These are phyloP conservation scores for Narthecium ossifragum DNA, from an alignment of 106 monocot species.

Conservation along the genomic window DNA sequence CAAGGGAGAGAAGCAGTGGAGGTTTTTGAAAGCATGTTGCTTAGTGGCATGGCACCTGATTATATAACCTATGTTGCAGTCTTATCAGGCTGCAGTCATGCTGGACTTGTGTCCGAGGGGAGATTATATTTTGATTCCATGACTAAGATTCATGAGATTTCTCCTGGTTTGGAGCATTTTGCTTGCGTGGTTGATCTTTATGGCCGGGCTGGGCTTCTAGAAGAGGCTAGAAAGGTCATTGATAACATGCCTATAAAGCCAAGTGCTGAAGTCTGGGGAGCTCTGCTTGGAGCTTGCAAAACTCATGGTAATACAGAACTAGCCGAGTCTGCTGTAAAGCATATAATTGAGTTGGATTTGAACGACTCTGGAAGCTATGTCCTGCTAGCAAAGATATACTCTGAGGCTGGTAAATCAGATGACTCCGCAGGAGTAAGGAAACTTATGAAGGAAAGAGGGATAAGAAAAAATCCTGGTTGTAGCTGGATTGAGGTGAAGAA, in stretches of 20 bases:
- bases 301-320: conserved; percentile 50
- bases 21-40: conserved; percentile 57
- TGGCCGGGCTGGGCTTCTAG: conserved; percentile 60
- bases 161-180: conserved; percentile 67
- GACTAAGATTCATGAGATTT: conserved; percentile 43
- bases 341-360: conserved; percentile 50
- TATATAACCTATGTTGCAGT: conserved; percentile 78
- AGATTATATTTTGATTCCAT: conserved; percentile 66
- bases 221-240: conserved; percentile 66
- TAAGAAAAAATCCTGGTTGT: conserved; percentile 76
- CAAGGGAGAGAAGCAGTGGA: conserved; percentile 61
- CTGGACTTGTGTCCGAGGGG: conserved; percentile 78
- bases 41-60: conserved; percentile 47
- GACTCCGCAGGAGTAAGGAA: conserved; percentile 62
- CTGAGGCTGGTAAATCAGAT: conserved; percentile 48
- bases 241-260: conserved; percentile 59
- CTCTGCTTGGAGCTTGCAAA: conserved; percentile 80
- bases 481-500: conserved; percentile 87
- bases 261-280: conserved; percentile 75
- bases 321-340: conserved; percentile 54
- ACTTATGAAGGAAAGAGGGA: conserved; percentile 75
- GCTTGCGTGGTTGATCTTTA: conserved; percentile 94
- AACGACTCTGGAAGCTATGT: conserved; percentile 80
- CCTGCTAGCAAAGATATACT: conserved; percentile 69
- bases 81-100: conserved; percentile 80